A percentile compares a stretch with the other conserved stretches of the same genome.
Conservation (phyloP, 2,329 filamentous ascomycete genomes). For the Ceratocystis smalleyi region DNA sequence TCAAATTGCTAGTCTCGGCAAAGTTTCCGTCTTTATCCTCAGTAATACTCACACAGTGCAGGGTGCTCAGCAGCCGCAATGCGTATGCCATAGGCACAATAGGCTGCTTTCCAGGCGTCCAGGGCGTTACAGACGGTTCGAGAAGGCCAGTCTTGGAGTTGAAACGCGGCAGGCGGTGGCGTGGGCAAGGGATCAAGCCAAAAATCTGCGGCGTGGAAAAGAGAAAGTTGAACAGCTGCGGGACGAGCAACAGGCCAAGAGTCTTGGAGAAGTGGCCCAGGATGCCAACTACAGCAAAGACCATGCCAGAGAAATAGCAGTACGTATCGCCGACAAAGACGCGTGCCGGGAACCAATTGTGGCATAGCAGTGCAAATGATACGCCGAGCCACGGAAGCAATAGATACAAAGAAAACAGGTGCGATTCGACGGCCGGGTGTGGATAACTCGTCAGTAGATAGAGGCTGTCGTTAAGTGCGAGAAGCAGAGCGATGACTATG, state of each 20-base stretch:
- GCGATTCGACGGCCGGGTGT: slow-evolving; percentile 87
- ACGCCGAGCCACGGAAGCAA: slow-evolving; percentile 89
- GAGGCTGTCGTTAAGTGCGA: slow-evolving; percentile 73
- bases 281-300: slow-evolving; percentile 93
- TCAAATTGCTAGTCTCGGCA: slow-evolving; percentile 74
- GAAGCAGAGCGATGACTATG: slow-evolving; percentile 69
- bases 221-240: slow-evolving; percentile 91
- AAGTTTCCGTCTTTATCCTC: slow-evolving; percentile 55
- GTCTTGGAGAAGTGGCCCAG: slow-evolving; percentile 98
- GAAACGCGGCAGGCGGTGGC: slow-evolving; percentile 80
- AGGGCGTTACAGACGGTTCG: slow-evolving; percentile 72
- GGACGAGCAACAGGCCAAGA: slow-evolving; percentile 72
- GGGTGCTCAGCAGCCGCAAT: slow-evolving; percentile 51
- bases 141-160: slow-evolving; percentile 71
- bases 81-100: slow-evolving; percentile 43
- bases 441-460: slow-evolving; percentile 75
- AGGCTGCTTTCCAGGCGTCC: slow-evolving; percentile 52
- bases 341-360: slow-evolving; percentile 91
- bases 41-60: slow-evolving; percentile 54
- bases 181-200: slow-evolving; percentile 74
- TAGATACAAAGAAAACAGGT: slow-evolving; percentile 90
- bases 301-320: slow-evolving; percentile 98
- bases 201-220: slow-evolving; percentile 91
- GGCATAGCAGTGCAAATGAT: slow-evolving; percentile 65
- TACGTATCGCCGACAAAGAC: slow-evolving; percentile 98